Percentiles rank a stretch among this genome's conserved stretches.
These are phyloP conservation scores for Gynandropsis gynandra DNA, from an alignment of 345 rosid species.

Conservation along the genomic window DNA sequence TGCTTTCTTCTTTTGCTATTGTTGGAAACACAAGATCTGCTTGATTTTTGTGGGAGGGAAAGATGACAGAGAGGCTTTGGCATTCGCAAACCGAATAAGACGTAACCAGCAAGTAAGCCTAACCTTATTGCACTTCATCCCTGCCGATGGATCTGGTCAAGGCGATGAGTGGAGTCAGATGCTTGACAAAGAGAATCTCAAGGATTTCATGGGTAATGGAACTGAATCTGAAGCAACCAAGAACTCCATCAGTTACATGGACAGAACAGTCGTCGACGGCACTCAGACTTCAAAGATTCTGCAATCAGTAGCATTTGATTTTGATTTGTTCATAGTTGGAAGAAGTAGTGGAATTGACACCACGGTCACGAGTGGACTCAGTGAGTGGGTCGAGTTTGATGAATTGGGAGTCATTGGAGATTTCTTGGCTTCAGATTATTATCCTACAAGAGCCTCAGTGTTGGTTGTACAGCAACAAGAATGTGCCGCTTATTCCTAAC, in stretches of 20 bases:
- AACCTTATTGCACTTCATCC: constrained; percentile 27
- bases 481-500: neutral
- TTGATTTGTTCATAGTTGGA: constrained; percentile 45
- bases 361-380: constrained; percentile 36
- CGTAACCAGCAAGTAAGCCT: constrained; percentile 20
- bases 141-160: neutral
- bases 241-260: constrained; percentile 14
- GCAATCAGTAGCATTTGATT: constrained; percentile 26
- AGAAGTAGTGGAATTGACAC: constrained; percentile 30
- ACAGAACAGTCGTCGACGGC: constrained; percentile 32
- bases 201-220: constrained; percentile 14
- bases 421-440: constrained; percentile 50
- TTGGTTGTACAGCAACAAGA: constrained; percentile 50
- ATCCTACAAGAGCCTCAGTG: constrained; percentile 32
- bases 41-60: constrained; percentile 48
- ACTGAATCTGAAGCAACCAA: neutral
- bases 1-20: too few species aligned
- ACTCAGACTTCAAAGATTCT: constrained; percentile 29
- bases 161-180: constrained; percentile 21
- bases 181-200: constrained; percentile 20
- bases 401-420: constrained; percentile 66
- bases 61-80: constrained; percentile 55
- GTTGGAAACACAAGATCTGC: constrained; percentile 5
- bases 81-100: constrained; percentile 42
- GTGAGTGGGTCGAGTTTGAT: constrained; percentile 50